A percentile compares a stretch with the other conserved stretches of the same genome.
Evolutionary conservation across 129 eudicot species (phyloP).

Genomic region (Pulicaria dysenterica): DNA sequence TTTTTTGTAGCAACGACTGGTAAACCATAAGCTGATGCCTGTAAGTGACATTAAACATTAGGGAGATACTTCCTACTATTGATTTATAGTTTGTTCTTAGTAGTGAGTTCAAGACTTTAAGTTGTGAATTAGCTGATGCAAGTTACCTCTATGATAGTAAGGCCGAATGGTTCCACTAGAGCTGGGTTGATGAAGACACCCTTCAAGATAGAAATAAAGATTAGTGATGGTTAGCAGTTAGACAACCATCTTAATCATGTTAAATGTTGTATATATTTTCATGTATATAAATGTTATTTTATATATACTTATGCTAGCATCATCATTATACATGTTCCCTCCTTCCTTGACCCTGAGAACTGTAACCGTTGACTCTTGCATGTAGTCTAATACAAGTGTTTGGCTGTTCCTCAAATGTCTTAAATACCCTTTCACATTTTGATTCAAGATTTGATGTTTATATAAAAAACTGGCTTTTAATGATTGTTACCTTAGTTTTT

Average conservation of each 20-base stretch:
- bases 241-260: slow-evolving; percentile 1
- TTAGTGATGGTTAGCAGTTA: background rate
- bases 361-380: background rate
- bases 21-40: slow-evolving; percentile 91
- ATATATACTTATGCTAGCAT: background rate
- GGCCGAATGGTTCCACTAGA: slow-evolving; percentile 82
- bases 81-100: too few relatives aligned
- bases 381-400: slow-evolving; percentile 19
- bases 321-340: slow-evolving; percentile 1
- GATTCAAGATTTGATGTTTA: background rate
- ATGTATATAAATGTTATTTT: background rate
- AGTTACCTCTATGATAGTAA: slow-evolving; percentile 71
- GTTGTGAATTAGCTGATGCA: slow-evolving; percentile 9
- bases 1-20: slow-evolving; percentile 80
- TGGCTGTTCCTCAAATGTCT: background rate
- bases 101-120: background rate
- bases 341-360: background rate
- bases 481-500: slow-evolving; percentile 66
- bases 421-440: background rate
- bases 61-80: background rate
- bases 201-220: slow-evolving; percentile 45
- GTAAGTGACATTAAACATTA: slow-evolving; percentile 29
- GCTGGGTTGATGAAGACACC: slow-evolving; percentile 93
- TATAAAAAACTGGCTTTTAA: background rate
- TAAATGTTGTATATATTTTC: background rate